phyloP scores from a whole-genome alignment of 2,329 filamentous ascomycete species.

The Trichoderma oligosporum region DNA sequence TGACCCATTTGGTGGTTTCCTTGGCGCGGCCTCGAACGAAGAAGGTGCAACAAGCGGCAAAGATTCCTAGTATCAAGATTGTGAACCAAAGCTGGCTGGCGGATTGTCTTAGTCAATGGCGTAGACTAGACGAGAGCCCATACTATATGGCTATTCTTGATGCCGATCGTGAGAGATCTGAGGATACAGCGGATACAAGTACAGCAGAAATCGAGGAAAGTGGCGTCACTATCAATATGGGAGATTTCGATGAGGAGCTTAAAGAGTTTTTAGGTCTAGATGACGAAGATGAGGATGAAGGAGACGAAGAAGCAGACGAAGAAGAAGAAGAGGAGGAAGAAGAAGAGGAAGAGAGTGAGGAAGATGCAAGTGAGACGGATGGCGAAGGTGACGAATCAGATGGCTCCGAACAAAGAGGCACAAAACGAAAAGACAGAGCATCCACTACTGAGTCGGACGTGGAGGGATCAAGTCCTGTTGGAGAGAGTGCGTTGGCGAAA shows the following conservation, averaged over 20 bases:
- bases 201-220: constrained; percentile 32
- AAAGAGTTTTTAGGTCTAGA: constrained; percentile 65
- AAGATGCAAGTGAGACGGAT: constrained; percentile 25
- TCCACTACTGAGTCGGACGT: constrained; percentile 34
- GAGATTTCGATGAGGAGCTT: constrained; percentile 65
- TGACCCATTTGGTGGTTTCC: constrained; percentile 72
- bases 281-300: constrained; percentile 46
- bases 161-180: constrained; percentile 51
- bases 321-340: constrained; percentile 20
- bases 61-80: constrained; percentile 78
- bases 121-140: constrained; percentile 69
- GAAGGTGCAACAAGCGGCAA: constrained; percentile 84
- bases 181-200: constrained; percentile 32
- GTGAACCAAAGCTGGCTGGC: constrained; percentile 88
- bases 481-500: constrained; percentile 46
- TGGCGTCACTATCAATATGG: constrained; percentile 42
- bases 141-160: constrained; percentile 76
- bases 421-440: constrained; percentile 33
- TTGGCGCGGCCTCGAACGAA: constrained; percentile 72
- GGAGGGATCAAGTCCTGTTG: constrained; percentile 29
- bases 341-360: constrained; percentile 20
- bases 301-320: constrained; percentile 27
- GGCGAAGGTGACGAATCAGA: constrained; percentile 31
- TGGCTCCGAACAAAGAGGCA: constrained; percentile 26
- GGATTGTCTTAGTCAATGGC: constrained; percentile 81